Base-by-base conservation (phyloP, 2,329 filamentous ascomycete species). In the Diaporthe sp. region DNA sequence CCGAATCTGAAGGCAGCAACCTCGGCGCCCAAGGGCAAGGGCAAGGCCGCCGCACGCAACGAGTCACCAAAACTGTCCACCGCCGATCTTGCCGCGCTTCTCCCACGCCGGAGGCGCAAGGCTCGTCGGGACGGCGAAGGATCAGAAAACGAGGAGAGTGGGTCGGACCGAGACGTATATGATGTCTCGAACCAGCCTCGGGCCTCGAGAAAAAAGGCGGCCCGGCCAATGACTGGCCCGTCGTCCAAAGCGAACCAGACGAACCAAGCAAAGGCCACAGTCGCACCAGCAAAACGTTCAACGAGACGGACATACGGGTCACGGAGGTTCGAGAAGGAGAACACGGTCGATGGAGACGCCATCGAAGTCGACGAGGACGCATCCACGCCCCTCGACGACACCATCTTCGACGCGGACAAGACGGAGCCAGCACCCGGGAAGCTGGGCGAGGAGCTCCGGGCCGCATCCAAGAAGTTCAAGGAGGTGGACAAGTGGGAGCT, bases 401-500 rank as follows among this genome's bases (percentile, higher is more conserved):
- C 85, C 0, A 85, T 87, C 79, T 85, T 83, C 7, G 78, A 79
- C 4, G 78, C 72, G 9, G 77, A 78, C 34, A 81, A 75, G 22
- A 81, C 79, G 7, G 83, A 77, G 78, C 84, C 78, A 79, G 83
- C 80, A 78, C 82, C 78, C 53, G 85, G 80, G 81, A 81, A 84
- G 9, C 81, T 88, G 65, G 84, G 88, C 34, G 82, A 88, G 57
- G 91, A 92, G 85, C 84, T 94, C 76, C 90, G 89, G 82, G 85
- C 87, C 68, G 90, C 91, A 55, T 86, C 86, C 13, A 88, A 86
- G 81, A 93, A 93, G 83, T 94, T 94, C 79, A 87, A 89, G 81
- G 92, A 94, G 83, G 92, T 94, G 55, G 92, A 94, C 81, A 86
- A 88, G 83, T 94, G 92, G 91, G 87, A 92, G 83, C 83, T 94